Evolutionary conservation across 2,329 filamentous ascomycete species (phyloP).

Genomic region (Diatrype stigma): DNA sequence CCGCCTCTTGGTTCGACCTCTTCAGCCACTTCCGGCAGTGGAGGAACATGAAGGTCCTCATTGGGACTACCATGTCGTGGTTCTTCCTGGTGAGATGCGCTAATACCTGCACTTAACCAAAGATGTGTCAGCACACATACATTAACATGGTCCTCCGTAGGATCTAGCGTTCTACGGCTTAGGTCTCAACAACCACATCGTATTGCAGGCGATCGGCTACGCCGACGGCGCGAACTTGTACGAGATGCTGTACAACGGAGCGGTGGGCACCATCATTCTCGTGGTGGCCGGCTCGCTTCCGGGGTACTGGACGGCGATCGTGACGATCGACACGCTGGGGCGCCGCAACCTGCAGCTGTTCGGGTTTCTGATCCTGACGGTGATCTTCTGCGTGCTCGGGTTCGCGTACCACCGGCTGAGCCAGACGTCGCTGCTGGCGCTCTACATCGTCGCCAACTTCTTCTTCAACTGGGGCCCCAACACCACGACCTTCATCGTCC

Average conservation of each 20-base stretch:
- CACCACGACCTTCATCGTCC: conserved; percentile 62
- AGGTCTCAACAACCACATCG: conserved; percentile 69
- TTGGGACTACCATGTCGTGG: conserved; percentile 77
- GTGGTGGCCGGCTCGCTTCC: conserved; percentile 74
- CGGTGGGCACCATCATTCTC: conserved; percentile 73
- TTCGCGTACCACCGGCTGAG: conserved; percentile 51
- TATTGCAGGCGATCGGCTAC: conserved; percentile 71
- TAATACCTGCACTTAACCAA: no score
- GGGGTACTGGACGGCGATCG: conserved; percentile 74
- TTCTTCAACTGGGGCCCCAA: conserved; percentile 66
- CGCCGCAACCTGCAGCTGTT: conserved; percentile 71
- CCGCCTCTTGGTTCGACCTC: conserved; percentile 68
- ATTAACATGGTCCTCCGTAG: conserved; percentile 25
- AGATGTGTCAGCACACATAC: not conserved
- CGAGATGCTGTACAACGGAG: conserved; percentile 64
- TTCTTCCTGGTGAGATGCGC: conserved; percentile 66
- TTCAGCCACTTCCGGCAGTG: conserved; percentile 63
- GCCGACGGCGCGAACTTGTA: conserved; percentile 61
- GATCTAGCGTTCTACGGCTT: conserved; percentile 68
- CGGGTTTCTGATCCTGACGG: conserved; percentile 58
- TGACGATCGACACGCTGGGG: conserved; percentile 69
- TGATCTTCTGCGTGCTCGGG: conserved; percentile 59
- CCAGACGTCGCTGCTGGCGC: conserved; percentile 47
- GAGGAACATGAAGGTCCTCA: conserved; percentile 65
- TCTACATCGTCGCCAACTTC: conserved; percentile 63